Percentiles rank a stretch among this genome's conserved stretches.
Evolutionary conservation across 2,329 filamentous ascomycete species (phyloP).

Genomic region (Pseudonectria buxi): DNA sequence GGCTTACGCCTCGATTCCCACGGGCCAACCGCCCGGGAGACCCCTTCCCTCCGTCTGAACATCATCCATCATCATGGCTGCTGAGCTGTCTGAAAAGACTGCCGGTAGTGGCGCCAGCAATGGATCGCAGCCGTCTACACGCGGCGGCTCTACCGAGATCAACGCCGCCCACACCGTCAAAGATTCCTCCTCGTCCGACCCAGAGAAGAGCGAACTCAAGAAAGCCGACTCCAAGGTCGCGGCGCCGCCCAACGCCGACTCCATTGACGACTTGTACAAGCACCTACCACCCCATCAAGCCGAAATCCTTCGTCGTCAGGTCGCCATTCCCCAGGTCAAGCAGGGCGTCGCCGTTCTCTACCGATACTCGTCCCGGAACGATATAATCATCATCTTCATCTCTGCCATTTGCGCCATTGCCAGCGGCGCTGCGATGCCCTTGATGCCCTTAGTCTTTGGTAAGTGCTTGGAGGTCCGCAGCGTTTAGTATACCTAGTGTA

Average conservation of each 20-base stretch:
- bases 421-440: conserved; percentile 66
- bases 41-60: neutral
- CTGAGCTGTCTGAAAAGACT: conserved; percentile 19
- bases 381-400: conserved; percentile 56
- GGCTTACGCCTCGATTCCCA: no score
- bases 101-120: conserved; percentile 11
- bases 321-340: conserved; percentile 57
- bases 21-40: no score
- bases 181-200: conserved; percentile 5
- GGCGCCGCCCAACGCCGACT: conserved; percentile 25
- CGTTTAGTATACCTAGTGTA: no score
- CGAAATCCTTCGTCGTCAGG: conserved; percentile 60
- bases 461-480: no score
- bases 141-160: conserved; percentile 27
- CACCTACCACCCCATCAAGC: conserved; percentile 62
- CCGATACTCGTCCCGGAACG: conserved; percentile 61
- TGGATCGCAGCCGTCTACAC: conserved; percentile 29
- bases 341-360: conserved; percentile 60
- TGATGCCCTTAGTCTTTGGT: conserved; percentile 80
- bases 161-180: conserved; percentile 11
- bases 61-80: conserved; percentile 12
- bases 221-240: conserved; percentile 40
- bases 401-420: conserved; percentile 60
- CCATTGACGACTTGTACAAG: conserved; percentile 46
- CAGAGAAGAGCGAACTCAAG: conserved; percentile 23